These are phyloP conservation scores for Jatropha podagrica DNA, from an alignment of 441 rosid genomes.

Conservation along the genomic window DNA sequence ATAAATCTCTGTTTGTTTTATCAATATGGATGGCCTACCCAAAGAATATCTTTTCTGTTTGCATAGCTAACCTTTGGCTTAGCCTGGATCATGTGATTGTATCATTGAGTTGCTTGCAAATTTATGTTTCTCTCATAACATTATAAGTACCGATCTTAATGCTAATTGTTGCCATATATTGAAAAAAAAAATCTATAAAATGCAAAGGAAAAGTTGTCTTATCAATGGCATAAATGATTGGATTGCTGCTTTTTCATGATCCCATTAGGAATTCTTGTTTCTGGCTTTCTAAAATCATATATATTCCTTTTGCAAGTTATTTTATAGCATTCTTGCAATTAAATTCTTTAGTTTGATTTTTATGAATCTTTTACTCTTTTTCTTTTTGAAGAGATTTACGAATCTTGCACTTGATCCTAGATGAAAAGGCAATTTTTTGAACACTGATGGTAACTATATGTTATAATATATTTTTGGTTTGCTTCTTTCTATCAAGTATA, in stretches of 20 bases:
- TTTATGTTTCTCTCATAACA: too few relatives aligned
- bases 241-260: neutral
- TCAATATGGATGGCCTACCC: neutral
- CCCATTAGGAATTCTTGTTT: neutral
- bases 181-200: neutral
- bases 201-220: neutral
- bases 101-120: neutral
- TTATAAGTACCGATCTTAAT: neutral
- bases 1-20: neutral
- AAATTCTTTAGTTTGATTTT: too few relatives aligned
- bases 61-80: neutral
- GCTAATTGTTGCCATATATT: neutral
- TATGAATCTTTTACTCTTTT: too few relatives aligned
- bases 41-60: neutral
- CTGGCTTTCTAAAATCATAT: neutral
- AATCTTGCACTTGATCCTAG: neutral
- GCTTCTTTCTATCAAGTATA: neutral
- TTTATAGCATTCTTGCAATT: neutral
- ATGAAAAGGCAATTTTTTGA: neutral
- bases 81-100: neutral
- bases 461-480: neutral
- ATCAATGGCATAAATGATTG: neutral
- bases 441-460: neutral
- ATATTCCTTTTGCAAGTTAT: neutral
- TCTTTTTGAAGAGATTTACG: neutral